phyloP scores from a whole-genome alignment of 2,329 filamentous ascomycete genomes.

The Laburnicola sp. region DNA sequence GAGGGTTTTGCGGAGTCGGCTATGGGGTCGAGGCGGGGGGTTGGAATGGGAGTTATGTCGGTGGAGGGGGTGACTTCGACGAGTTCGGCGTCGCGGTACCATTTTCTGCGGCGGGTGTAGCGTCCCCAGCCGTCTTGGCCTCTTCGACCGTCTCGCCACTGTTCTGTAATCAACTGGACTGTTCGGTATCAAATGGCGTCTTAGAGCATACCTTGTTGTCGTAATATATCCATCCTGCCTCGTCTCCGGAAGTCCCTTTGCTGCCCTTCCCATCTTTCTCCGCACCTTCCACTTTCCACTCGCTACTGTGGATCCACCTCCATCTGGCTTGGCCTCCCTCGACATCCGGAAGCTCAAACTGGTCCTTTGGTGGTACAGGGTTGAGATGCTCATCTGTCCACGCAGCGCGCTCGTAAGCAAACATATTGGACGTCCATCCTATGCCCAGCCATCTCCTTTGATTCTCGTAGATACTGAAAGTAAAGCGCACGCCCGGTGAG shows the following conservation, averaged over 20 bases:
- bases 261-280: conserved; percentile 40
- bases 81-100: conserved; percentile 94
- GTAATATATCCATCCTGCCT: conserved; percentile 92
- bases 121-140: conserved; percentile 89
- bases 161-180: conserved; percentile 14
- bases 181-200: not conserved
- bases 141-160: conserved; percentile 89
- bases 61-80: conserved; percentile 67
- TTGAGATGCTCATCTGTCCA: conserved; percentile 98
- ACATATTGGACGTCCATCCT: conserved; percentile 89
- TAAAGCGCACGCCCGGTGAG: conserved; percentile 86
- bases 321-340: conserved; percentile 66
- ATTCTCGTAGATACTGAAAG: conserved; percentile 95
- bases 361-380: conserved; percentile 71
- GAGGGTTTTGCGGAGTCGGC: conserved; percentile 27
- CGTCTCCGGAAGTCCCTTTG: conserved; percentile 47
- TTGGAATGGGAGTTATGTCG: conserved; percentile 50
- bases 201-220: conserved; percentile 76
- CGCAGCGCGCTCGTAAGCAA: conserved; percentile 83
- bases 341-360: conserved; percentile 69
- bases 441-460: conserved; percentile 93
- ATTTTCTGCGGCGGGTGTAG: conserved; percentile 91
- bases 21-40: conserved; percentile 41
- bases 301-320: conserved; percentile 82
- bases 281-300: conserved; percentile 84